Conservation (phyloP, 1,284 basidiomycete genomes). For the Pholiota adiposa region DNA sequence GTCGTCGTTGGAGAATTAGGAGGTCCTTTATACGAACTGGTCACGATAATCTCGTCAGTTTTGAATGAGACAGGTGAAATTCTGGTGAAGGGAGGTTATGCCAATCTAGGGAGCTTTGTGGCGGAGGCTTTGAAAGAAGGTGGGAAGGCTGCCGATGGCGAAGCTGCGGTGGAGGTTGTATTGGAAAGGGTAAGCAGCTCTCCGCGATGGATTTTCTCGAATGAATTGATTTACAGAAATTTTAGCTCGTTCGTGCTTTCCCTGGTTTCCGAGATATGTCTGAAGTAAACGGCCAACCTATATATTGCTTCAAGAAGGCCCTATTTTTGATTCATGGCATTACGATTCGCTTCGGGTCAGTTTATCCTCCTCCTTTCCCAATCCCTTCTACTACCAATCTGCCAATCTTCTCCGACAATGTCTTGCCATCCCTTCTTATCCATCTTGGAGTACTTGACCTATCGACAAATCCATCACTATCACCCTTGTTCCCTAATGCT, state of each 20-base stretch:
- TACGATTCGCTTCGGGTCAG: constrained; percentile 60
- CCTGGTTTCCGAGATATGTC: constrained; percentile 81
- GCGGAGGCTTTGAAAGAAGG: constrained; percentile 65
- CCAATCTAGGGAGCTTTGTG: constrained; percentile 77
- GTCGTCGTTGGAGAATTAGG: constrained; percentile 77
- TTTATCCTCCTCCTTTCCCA: constrained; percentile 57
- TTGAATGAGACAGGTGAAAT: constrained; percentile 77
- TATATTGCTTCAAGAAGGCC: constrained; percentile 90
- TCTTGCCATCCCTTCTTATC: constrained; percentile 82
- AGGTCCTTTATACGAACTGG: constrained; percentile 75
- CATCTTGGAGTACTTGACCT: constrained; percentile 78
- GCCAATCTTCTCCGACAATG: constrained; percentile 87
- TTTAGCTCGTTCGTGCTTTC: constrained; percentile 71
- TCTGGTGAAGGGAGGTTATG: constrained; percentile 63
- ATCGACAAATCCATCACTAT: constrained; percentile 47
- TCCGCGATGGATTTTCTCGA: not conserved
- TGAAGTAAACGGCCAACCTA: constrained; percentile 58
- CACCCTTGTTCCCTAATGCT: constrained; percentile 49
- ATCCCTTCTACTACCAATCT: constrained; percentile 60
- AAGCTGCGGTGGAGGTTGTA: constrained; percentile 57
- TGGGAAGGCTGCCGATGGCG: constrained; percentile 41
- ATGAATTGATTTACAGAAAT: constrained; percentile 15
- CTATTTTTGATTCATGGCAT: constrained; percentile 81
- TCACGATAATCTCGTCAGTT: constrained; percentile 65
- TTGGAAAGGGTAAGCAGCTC: constrained; percentile 60